Percentiles rank a stretch among this genome's conserved stretches.
Conservation (phyloP, 2,329 filamentous ascomycete genomes). For the Aureobasidium melanogenum region DNA sequence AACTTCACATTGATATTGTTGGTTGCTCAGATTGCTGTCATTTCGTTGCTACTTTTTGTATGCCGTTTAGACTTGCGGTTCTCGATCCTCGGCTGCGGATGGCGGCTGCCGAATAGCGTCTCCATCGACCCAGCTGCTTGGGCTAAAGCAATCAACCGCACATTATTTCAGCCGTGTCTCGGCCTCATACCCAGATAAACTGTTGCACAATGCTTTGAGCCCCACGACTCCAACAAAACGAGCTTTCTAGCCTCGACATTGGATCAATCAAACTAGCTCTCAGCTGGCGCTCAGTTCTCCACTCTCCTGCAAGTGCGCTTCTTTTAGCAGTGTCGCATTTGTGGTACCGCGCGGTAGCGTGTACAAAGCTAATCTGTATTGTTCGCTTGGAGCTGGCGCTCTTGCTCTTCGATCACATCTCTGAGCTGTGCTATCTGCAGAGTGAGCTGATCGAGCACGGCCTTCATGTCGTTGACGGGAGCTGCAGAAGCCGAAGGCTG, state of each 20-base stretch:
- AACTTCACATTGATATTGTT: background rate
- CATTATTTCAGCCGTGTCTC: background rate
- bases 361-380: background rate
- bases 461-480: constrained; percentile 1
- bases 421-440: constrained; percentile 32
- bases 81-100: constrained; percentile 10
- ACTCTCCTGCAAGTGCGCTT: background rate
- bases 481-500: background rate
- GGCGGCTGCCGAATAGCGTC: constrained; percentile 4
- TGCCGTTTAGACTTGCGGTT: background rate
- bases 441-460: constrained; percentile 21
- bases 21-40: background rate
- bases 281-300: background rate
- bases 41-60: background rate
- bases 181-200: background rate
- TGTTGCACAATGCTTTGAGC: background rate
- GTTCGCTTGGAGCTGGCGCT: constrained; percentile 11
- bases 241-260: background rate
- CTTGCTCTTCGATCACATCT: constrained; percentile 30
- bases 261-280: background rate
- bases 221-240: background rate
- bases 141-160: background rate
- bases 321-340: background rate
- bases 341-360: background rate
- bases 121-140: background rate